phyloP scores from a whole-genome alignment of 78 protist species.

The Bodo saltans region DNA sequence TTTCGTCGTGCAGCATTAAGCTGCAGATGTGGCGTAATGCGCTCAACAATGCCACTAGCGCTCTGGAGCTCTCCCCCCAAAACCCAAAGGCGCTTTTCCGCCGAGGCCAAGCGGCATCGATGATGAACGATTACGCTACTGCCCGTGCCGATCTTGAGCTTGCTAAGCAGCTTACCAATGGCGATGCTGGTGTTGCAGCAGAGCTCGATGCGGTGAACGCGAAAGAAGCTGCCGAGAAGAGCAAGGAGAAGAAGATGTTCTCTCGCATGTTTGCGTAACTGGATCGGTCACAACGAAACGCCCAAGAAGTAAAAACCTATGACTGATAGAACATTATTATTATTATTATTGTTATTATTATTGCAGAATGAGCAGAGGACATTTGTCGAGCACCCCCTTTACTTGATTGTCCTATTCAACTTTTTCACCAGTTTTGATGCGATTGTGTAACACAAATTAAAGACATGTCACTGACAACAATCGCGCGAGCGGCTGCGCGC shows the following conservation, averaged over 20 bases:
- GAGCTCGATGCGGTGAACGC: neutral
- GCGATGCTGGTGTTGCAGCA: neutral
- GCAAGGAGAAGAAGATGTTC: slow-evolving; percentile 22
- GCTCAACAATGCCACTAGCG: neutral
- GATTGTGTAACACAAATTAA: no score
- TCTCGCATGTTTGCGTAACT: slow-evolving; percentile 3
- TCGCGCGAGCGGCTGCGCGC: no score
- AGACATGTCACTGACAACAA: no score
- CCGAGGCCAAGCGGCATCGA: neutral
- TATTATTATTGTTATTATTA: no score
- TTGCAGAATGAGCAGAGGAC: no score
- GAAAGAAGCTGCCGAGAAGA: neutral
- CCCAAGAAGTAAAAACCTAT: no score
- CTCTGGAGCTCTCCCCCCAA: slow-evolving; percentile 2
- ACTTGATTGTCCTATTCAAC: no score
- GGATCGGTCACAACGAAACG: no score
- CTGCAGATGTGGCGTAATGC: neutral
- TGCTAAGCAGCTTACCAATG: neutral
- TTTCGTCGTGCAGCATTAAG: slow-evolving; percentile 6
- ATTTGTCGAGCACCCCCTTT: no score
- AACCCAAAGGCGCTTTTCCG: slow-evolving; percentile 9
- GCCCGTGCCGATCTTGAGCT: neutral
- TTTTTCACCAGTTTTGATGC: no score
- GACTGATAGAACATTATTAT: no score
- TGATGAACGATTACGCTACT: neutral